Base-by-base conservation (phyloP, 306 rosid species). In the Acmispon strigosus region DNA sequence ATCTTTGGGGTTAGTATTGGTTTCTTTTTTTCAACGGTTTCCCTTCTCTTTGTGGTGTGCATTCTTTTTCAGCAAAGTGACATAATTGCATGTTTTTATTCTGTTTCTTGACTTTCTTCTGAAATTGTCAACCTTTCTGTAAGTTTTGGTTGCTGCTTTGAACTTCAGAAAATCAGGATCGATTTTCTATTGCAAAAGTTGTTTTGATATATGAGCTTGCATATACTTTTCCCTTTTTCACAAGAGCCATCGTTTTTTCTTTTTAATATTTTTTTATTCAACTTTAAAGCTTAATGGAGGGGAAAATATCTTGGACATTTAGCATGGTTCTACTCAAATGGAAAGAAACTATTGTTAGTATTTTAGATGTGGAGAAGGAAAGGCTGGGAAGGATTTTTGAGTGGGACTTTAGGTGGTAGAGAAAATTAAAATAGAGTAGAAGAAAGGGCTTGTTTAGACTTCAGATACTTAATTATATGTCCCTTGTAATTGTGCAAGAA, bases 1-100 rank as follows among this genome's bases (percentile, higher is more conserved):
- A 84, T 89, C 98, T 20, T 81, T 92, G 83, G 87, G 96, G 98
- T 92, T 76, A 37, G 92, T 50, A 47, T 13, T 45, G 51, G 22
- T 16, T 49, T 49, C 6, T 6, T 49, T 17, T 16, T 47, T 47
- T n/a, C 8, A 7, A 16, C 6, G 11, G 0, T 15, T 15, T 15
- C 19, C 18, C 17, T 6, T 32, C 37, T 32, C 4, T 48, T 15
- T 44, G 36, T 52, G 19, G 62, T 52, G 8, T 18, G 20, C 24
- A 12, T 9, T 11, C 14, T 19, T 41, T 13, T 63, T 15, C 16
- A 17, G 13, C 41, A 36, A 36, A 4, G 1, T 16, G 16, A 44
- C 17, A 43, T 17, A 36, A 37, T 6, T 41, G 20, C 29, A 4
- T 37, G 16, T 50, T 14, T 39, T 10, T 8, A 16, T 24, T 39